Conservation (phyloP, 106 monocot genomes). For the Triglochin maritima region DNA sequence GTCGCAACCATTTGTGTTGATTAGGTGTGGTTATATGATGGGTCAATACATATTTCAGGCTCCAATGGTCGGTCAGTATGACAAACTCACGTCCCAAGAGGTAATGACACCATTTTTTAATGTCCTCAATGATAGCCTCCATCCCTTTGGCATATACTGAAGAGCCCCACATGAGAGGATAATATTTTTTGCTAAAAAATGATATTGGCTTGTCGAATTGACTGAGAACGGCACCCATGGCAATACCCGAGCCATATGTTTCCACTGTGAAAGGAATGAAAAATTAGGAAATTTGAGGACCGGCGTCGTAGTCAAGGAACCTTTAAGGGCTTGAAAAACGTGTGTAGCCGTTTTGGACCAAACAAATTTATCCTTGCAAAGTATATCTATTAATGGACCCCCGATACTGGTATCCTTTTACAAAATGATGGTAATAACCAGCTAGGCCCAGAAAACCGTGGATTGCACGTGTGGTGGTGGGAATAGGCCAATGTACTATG, state of each 20-base stretch:
- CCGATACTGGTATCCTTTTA: not conserved
- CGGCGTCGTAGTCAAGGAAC: not conserved
- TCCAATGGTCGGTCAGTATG: not conserved
- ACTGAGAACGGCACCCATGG: not conserved
- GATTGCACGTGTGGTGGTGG: not conserved
- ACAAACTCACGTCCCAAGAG: not conserved
- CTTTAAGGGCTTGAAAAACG: not conserved
- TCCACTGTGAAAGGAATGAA: too few relatives aligned
- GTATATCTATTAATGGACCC: not conserved
- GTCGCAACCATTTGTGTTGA: not conserved
- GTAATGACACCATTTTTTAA: conserved; percentile 1
- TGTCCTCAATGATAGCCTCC: not conserved
- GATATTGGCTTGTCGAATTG: not conserved
- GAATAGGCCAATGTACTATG: not conserved
- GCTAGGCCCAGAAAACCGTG: conserved; percentile 1
- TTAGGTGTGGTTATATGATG: too few relatives aligned
- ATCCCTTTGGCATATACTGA: not conserved
- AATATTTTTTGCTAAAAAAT: not conserved
- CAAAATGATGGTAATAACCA: conserved; percentile 1
- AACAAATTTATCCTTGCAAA: not conserved
- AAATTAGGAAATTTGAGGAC: too few relatives aligned
- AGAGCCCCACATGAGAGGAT: too few relatives aligned
- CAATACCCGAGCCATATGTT: not conserved
- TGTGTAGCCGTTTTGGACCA: not conserved
- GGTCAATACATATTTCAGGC: not conserved